phyloP scores from a whole-genome alignment of 2,329 filamentous ascomycete species.

The Penicillium rolfsii region DNA sequence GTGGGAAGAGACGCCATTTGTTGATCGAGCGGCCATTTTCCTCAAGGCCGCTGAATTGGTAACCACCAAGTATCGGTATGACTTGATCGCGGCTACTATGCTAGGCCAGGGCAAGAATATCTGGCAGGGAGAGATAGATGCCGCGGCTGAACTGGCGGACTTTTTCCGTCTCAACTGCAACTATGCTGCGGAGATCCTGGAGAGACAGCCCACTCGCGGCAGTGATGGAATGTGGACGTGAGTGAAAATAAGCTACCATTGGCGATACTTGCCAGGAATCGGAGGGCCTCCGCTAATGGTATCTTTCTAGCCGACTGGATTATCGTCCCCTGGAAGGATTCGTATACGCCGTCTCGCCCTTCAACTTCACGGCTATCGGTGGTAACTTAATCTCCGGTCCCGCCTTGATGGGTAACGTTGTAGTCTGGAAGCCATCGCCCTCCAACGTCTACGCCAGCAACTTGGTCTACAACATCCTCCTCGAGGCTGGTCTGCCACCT shows the following conservation, averaged over 20 bases:
- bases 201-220: constrained; percentile 80
- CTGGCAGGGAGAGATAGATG: constrained; percentile 95
- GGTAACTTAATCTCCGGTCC: constrained; percentile 82
- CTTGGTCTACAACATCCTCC: constrained; percentile 85
- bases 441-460: constrained; percentile 83
- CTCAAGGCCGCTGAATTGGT: constrained; percentile 91
- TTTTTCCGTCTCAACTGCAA: constrained; percentile 70
- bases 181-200: constrained; percentile 85
- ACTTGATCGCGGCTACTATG: constrained; percentile 93
- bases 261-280: neutral
- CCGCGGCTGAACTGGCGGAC: constrained; percentile 85
- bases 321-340: constrained; percentile 90
- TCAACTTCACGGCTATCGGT: constrained; percentile 95
- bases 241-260: constrained; percentile 16
- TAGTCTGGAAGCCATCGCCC: constrained; percentile 93
- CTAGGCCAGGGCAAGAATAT: constrained; percentile 95
- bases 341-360: constrained; percentile 89
- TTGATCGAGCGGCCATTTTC: constrained; percentile 87
- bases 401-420: constrained; percentile 89
- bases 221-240: constrained; percentile 83
- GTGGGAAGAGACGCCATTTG: constrained; percentile 85
- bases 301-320: constrained; percentile 65
- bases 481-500: constrained; percentile 84
- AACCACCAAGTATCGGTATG: constrained; percentile 86
- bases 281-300: neutral